Percentiles rank a stretch among this genome's conserved stretches.
Evolutionary conservation across 139 green algal species (phyloP).

Genomic region (Gonium pectorale): DNA sequence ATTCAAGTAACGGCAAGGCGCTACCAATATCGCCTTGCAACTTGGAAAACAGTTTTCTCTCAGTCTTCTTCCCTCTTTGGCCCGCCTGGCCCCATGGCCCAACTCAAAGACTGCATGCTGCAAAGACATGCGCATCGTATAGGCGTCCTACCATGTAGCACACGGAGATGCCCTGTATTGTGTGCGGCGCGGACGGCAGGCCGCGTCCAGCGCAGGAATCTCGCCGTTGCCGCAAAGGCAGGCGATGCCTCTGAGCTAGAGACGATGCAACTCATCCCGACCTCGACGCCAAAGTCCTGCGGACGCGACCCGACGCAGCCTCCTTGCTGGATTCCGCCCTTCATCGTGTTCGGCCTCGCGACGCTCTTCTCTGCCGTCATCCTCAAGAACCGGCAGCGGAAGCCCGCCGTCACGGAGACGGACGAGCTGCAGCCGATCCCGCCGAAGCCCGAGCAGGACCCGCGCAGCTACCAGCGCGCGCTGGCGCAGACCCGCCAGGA

Average conservation of each 20-base stretch:
- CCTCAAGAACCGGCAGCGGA: constrained; percentile 39
- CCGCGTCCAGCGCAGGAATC: no score
- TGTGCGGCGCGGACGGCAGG: no score
- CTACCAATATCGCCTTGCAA: no score
- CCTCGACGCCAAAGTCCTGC: neutral
- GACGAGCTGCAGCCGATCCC: constrained; percentile 16
- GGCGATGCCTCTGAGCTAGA: neutral
- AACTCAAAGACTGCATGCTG: no score
- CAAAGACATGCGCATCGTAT: no score
- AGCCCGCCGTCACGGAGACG: constrained; percentile 38
- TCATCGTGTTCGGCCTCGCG: constrained; percentile 31
- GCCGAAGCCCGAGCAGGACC: constrained; percentile 55
- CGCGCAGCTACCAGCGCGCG: constrained; percentile 70
- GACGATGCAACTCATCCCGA: neutral
- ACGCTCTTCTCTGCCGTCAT: constrained; percentile 37
- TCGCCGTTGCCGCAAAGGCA: no score
- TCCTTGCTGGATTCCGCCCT: constrained; percentile 41
- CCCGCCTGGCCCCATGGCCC: no score
- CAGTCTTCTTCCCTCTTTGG: no score
- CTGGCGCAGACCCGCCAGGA: constrained; percentile 80
- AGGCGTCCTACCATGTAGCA: no score
- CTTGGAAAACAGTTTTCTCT: no score
- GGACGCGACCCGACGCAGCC: constrained; percentile 28
- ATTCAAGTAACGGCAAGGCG: no score
- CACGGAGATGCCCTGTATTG: no score